Evolutionary conservation across 2,329 filamentous ascomycete genomes (phyloP).

Genomic region (Sporothrix pallida): DNA sequence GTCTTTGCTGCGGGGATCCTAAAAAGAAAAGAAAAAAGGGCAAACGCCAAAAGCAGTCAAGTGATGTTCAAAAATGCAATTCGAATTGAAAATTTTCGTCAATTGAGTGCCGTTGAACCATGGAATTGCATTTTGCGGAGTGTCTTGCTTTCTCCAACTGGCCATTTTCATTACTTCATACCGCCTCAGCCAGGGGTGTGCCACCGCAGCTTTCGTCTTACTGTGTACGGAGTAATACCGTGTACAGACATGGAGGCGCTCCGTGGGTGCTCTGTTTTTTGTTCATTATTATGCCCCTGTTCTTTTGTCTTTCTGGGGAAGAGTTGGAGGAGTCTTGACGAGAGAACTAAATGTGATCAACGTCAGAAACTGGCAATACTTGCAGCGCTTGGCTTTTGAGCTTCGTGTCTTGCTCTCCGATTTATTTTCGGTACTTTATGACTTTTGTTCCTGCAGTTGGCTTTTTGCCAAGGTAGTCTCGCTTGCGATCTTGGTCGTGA

Average conservation of each 20-base stretch:
- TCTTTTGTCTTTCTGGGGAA: slow-evolving; percentile 1
- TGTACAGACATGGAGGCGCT: not conserved
- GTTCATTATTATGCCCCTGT: not conserved
- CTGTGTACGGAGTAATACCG: not conserved
- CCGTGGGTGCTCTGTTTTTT: not conserved
- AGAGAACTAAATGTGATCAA: not conserved
- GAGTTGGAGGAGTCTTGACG: not conserved
- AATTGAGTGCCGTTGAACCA: not conserved
- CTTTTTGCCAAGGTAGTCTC: not conserved
- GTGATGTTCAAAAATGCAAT: not conserved
- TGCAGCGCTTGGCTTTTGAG: not conserved
- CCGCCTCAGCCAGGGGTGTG: slow-evolving; percentile 2
- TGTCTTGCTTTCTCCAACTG: slow-evolving; percentile 11
- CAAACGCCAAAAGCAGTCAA: not conserved
- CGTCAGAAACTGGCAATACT: not conserved
- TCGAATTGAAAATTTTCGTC: not conserved
- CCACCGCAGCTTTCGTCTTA: not conserved
- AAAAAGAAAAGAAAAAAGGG: not conserved
- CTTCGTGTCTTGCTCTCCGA: not conserved
- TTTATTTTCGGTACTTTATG: slow-evolving; percentile 25
- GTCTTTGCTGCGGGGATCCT: not conserved
- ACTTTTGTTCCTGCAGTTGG: not conserved
- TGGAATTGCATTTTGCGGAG: not conserved
- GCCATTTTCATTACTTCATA: slow-evolving; percentile 30
- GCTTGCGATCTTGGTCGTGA: not conserved